A percentile compares a stretch with the other conserved stretches of the same genome.
phyloP scores from a whole-genome alignment of 306 rosid species.

The Trifolium repens region DNA sequence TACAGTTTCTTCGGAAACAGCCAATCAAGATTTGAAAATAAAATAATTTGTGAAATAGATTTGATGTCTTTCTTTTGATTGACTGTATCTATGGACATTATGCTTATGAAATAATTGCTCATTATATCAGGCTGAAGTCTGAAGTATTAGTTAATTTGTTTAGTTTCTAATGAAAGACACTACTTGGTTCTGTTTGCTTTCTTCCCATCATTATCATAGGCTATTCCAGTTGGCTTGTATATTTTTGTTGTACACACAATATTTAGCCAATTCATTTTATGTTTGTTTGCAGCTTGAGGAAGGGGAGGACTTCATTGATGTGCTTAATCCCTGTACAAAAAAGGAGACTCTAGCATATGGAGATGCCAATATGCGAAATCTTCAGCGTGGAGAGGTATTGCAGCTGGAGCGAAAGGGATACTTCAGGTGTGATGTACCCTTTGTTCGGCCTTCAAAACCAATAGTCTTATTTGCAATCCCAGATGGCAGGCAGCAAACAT shows the following conservation, averaged over 20 bases:
- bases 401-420: constrained; percentile 98
- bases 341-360: constrained; percentile 79
- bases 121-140: not conserved
- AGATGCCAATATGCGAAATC: constrained; percentile 80
- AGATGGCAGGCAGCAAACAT: constrained; percentile 81
- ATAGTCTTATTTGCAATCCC: constrained; percentile 77
- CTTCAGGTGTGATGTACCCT: constrained; percentile 85
- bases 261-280: not conserved
- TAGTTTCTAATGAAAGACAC: not conserved
- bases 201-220: not conserved
- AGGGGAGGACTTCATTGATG: constrained; percentile 82
- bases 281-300: constrained; percentile 79
- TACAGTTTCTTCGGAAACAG: not conserved
- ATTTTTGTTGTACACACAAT: constrained; percentile 5
- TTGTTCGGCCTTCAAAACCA: constrained; percentile 68
- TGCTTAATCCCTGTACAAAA: constrained; percentile 77
- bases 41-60: not conserved
- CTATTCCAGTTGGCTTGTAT: constrained; percentile 6
- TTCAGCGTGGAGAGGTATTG: constrained; percentile 74
- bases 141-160: not conserved
- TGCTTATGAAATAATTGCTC: not conserved
- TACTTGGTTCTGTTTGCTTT: constrained; percentile 7
- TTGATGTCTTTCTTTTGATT: constrained; percentile 6
- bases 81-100: not conserved
- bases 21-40: constrained; percentile 16